phyloP scores from a whole-genome alignment of 371 early-diverging fungal species.

The Encephalitozoon romaleae region DNA sequence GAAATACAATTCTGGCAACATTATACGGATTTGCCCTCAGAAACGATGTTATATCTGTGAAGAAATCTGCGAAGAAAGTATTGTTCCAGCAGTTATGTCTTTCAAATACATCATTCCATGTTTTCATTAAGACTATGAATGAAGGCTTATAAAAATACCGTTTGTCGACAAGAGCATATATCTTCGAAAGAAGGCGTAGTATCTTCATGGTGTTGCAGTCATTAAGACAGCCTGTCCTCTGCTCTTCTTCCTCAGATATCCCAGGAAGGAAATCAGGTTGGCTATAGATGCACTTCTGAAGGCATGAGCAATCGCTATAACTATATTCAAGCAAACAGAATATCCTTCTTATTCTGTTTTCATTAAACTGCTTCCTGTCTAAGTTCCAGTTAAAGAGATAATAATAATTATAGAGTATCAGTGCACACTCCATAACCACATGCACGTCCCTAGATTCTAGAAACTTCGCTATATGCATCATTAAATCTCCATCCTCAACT shows the following conservation, averaged over 20 bases:
- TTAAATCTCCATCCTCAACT: background rate
- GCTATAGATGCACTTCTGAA: background rate
- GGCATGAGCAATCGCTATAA: constrained; percentile 16
- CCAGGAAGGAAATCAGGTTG: background rate
- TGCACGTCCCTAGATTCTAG: background rate
- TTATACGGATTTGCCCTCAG: background rate
- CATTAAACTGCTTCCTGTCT: constrained; percentile 6
- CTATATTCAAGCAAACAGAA: constrained; percentile 40
- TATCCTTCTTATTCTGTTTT: constrained; percentile 24
- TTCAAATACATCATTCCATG: background rate
- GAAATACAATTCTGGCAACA: constrained; percentile 18
- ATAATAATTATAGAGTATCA: background rate
- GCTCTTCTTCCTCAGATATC: background rate
- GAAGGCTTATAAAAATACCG: constrained; percentile 41
- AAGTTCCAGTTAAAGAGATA: background rate
- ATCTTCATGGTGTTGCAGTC: constrained; percentile 12
- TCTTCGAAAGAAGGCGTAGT: constrained; percentile 8
- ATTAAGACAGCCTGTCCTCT: background rate
- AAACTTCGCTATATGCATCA: background rate
- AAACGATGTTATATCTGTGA: background rate
- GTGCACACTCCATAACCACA: constrained; percentile 1
- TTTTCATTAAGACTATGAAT: constrained; percentile 14
- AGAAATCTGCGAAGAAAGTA: background rate
- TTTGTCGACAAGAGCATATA: background rate
- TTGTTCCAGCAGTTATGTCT: constrained; percentile 5